Evolutionary conservation across 495 filamentous ascomycete genomes (phyloP).

Genomic region (Aspergillus biplanus): DNA sequence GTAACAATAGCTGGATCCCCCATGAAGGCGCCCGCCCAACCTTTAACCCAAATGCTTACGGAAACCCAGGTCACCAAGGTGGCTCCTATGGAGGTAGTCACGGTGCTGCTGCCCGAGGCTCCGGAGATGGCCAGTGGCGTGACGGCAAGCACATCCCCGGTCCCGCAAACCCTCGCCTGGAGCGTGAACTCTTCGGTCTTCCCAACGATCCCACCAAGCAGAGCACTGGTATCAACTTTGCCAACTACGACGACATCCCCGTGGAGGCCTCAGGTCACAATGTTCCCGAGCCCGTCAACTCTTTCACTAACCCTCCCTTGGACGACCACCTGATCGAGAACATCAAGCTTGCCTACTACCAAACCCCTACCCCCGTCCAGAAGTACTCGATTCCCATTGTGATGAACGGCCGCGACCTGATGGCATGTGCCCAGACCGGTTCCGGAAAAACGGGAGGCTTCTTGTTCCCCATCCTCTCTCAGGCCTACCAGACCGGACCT

Average conservation of each 20-base stretch:
- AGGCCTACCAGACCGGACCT: conserved; percentile 89
- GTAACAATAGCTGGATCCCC: conserved; percentile 47
- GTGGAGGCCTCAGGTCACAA: conserved; percentile 95
- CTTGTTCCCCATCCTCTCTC: conserved; percentile 96
- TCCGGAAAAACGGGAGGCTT: conserved; percentile 99
- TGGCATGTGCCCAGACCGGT: conserved; percentile 99
- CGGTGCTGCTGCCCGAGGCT: conserved; percentile 63
- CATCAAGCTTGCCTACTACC: conserved; percentile 92
- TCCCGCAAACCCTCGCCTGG: conserved; percentile 80
- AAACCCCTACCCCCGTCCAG: conserved; percentile 92
- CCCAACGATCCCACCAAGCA: conserved; percentile 93
- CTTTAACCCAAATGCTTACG: conserved; percentile 73
- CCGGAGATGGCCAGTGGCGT: conserved; percentile 92
- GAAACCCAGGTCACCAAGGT: conserved; percentile 58
- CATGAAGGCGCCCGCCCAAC: conserved; percentile 37
- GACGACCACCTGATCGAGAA: conserved; percentile 90
- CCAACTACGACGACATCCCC: conserved; percentile 99
- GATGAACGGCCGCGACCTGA: conserved; percentile 93
- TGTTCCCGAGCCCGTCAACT: conserved; percentile 87
- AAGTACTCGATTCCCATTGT: conserved; percentile 99
- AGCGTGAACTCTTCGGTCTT: conserved; percentile 94
- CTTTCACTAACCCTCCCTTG: conserved; percentile 91
- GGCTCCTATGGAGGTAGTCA: conserved; percentile 52
- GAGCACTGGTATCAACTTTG: conserved; percentile 97
- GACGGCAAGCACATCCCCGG: conserved; percentile 96